Evolutionary conservation across 2,329 filamentous ascomycete genomes (phyloP).

Genomic region (Magnaporthiopsis rhizophila): DNA sequence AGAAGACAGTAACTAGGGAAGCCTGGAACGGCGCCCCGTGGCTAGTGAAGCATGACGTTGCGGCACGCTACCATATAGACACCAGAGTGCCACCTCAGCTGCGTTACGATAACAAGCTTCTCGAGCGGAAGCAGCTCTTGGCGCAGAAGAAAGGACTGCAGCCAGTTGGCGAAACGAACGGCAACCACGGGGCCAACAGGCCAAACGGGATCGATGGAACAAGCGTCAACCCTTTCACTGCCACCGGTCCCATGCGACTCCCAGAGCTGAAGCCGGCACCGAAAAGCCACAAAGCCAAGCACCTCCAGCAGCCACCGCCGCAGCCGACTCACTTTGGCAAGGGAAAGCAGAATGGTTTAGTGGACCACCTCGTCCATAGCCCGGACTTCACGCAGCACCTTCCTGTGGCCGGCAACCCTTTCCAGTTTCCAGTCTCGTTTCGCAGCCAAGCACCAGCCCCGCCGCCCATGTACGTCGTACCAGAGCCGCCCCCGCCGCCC

Average conservation of each 20-base stretch:
- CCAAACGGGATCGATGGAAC: slow-evolving; percentile 2
- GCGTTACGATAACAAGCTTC: slow-evolving; percentile 69
- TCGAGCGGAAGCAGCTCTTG: slow-evolving; percentile 66
- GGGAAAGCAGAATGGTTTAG: slow-evolving; percentile 27
- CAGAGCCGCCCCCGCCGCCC: slow-evolving; percentile 55
- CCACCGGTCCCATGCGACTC: slow-evolving; percentile 46
- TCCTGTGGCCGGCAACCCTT: slow-evolving; percentile 35
- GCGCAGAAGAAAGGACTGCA: slow-evolving; percentile 53
- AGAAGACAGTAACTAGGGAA: slow-evolving; percentile 86
- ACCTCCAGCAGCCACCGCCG: slow-evolving; percentile 33
- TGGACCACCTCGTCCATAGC: slow-evolving; percentile 14
- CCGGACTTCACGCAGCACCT: slow-evolving; percentile 12
- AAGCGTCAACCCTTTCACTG: slow-evolving; percentile 22
- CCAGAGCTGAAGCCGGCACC: slow-evolving; percentile 67
- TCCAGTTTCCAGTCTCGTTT: slow-evolving; percentile 36
- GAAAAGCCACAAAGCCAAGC: slow-evolving; percentile 58
- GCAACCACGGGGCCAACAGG: slow-evolving; percentile 28
- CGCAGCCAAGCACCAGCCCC: slow-evolving; percentile 25
- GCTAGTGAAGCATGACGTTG: slow-evolving; percentile 80
- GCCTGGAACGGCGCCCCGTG: slow-evolving; percentile 95
- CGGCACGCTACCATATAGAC: slow-evolving; percentile 75
- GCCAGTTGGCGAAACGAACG: slow-evolving; percentile 21
- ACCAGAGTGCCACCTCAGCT: slow-evolving; percentile 79
- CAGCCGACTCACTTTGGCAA: slow-evolving; percentile 29
- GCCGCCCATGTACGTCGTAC: slow-evolving; percentile 29